Base-by-base conservation (phyloP, 1,284 basidiomycete genomes). In the Porodaedalea pini region DNA sequence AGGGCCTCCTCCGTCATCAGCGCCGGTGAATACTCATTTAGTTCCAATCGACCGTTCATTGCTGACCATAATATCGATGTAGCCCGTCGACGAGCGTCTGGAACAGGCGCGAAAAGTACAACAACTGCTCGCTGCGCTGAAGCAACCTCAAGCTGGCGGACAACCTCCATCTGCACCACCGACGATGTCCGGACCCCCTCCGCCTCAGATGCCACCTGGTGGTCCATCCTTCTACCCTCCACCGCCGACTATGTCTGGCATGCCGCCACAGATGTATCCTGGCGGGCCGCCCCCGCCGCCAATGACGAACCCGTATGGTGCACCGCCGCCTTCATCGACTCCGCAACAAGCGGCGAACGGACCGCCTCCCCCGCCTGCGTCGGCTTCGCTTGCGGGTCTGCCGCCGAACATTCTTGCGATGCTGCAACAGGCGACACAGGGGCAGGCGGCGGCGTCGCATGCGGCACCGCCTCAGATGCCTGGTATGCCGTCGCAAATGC, bases 101-200 rank as follows among this genome's bases (percentile, higher is more conserved):
- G 89, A 91, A 65, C 88, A 91, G 74, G 90, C 89, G 3, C 81
- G 85, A 56, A 88, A 82, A 69, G 89, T 92, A 1, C 89, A 92
- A 65, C 87, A 84, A 75, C 73, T 92, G 4, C 73, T 91, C 25
- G 89, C 87, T 7, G 88, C 90, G 8, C 70, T 91, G 54, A 92
- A 91, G 64, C 85, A 86, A 61, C 86, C 86, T 3, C 76, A 77
- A 63, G 68, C 71, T 57, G 74, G 71, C 43, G 61, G 67, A 6
- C 44, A 55, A 27, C 67, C 77, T n/a, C 64, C 70, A 2, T 69
- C 68, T 3, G 65, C 72, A 6, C 67, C 73, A 21, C 68, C 71
- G 21, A 63, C 72, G 21, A 67, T 73, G 64, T 65, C 72, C 39
- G 69, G 73, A 3, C 67, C 73, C 1, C 68, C 70, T 57, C 69